phyloP scores from a whole-genome alignment of 2,329 filamentous ascomycete species.

The Colletotrichum brevisporum region DNA sequence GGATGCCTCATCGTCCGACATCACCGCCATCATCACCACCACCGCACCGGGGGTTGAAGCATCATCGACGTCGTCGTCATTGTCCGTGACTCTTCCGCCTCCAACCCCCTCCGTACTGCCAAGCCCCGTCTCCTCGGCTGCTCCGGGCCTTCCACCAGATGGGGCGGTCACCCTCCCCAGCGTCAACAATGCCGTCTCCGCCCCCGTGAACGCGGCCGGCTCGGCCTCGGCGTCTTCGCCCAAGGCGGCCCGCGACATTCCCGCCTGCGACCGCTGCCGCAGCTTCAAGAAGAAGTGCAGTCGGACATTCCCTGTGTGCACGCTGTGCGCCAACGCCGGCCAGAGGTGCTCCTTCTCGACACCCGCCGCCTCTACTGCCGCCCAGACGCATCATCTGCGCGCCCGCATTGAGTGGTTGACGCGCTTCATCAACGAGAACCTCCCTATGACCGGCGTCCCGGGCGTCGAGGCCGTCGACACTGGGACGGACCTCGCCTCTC shows the following conservation, averaged over 20 bases:
- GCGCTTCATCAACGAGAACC: slow-evolving; percentile 52
- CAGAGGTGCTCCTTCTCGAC: slow-evolving; percentile 55
- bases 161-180: background rate
- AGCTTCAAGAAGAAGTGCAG: slow-evolving; percentile 63
- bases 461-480: slow-evolving; percentile 55
- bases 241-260: slow-evolving; percentile 45
- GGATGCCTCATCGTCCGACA: background rate
- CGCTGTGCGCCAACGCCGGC: slow-evolving; percentile 55
- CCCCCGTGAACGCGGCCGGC: slow-evolving; percentile 46
- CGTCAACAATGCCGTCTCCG: slow-evolving; percentile 45
- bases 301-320: slow-evolving; percentile 56
- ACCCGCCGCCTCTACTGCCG: slow-evolving; percentile 48
- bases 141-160: background rate
- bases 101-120: slow-evolving; percentile 20
- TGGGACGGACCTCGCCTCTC: slow-evolving; percentile 47
- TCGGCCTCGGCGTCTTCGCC: slow-evolving; percentile 41
- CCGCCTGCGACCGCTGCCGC: slow-evolving; percentile 59
- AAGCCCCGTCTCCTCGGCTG: slow-evolving; percentile 1
- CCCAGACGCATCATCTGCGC: slow-evolving; percentile 54
- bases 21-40: background rate
- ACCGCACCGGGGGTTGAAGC: background rate
- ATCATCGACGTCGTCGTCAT: background rate
- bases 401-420: slow-evolving; percentile 59
- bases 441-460: slow-evolving; percentile 44
- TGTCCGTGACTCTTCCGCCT: background rate